Evolutionary conservation across 768 basidiomycete species (phyloP), one percentile per base, ranked within the genome.

Genomic region (Gloeostereum incarnatum): DNA sequence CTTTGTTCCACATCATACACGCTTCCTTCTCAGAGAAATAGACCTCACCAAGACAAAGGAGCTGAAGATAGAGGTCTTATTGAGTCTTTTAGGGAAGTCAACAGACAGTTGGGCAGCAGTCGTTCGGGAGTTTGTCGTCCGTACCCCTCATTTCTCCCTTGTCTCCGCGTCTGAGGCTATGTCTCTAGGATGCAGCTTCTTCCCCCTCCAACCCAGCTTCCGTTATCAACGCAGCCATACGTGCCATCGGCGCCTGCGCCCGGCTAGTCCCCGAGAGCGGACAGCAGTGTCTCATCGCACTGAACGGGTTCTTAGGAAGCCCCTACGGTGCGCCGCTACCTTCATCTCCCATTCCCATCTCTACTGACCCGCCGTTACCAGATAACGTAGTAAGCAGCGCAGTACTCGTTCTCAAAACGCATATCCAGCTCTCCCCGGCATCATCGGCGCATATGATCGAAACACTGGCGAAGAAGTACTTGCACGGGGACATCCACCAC

Each of bases 391-490:
- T 91, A 24, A 81, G 77, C 47, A 80, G 71, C 42, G 83, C 90
- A 1, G 84, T 97, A 25, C 59, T 91, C 33, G 87, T 90, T 6
- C 72, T 96, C 35, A 92, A 94, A 57, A 68, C 76, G 16, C 74
- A 96, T 18, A 78, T 94, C 13, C 86, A 93, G 45, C 63, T 68
- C n/a, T n/a, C n/a, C n/a, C n/a, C n/a, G n/a, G n/a, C n/a, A n/a
- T n/a, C n/a, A n/a, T n/a, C n/a, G n/a, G n/a, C n/a, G n/a, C n/a
- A n/a, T n/a, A n/a, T n/a, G n/a, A n/a, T n/a, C n/a, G n/a, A n/a
- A n/a, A n/a, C n/a, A n/a, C n/a, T n/a, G n/a, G n/a, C n/a, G n/a
- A n/a, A n/a, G n/a, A n/a, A n/a, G n/a, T n/a, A n/a, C n/a, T n/a
- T n/a, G n/a, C n/a, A 94, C 32, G 86, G 90, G 34, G 80, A 78